phyloP scores from a whole-genome alignment of 2,329 filamentous ascomycete genomes.

The Didymella arachidicola region DNA sequence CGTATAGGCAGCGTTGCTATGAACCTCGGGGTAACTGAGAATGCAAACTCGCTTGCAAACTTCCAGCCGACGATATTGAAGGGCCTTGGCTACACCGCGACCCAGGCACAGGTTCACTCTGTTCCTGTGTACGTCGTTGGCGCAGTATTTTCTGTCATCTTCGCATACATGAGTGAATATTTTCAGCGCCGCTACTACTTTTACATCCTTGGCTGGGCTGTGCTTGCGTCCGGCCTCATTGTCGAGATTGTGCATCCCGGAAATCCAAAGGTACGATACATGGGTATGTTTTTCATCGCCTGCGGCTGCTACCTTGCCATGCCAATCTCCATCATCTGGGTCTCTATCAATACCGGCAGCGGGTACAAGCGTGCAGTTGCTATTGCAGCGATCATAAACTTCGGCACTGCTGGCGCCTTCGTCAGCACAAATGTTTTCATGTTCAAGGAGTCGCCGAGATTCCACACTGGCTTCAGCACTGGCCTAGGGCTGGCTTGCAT shows the following conservation, averaged over 20 bases:
- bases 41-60: conserved; percentile 43
- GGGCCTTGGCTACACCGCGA: conserved; percentile 46
- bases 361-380: conserved; percentile 39
- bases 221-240: conserved; percentile 59
- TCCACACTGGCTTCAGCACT: conserved; percentile 42
- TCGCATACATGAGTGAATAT: conserved; percentile 41
- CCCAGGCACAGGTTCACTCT: conserved; percentile 45
- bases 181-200: conserved; percentile 42
- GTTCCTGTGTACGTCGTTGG: conserved; percentile 47
- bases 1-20: conserved; percentile 29
- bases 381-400: conserved; percentile 35
- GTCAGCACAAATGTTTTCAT: conserved; percentile 55
- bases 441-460: conserved; percentile 35
- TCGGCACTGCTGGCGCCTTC: conserved; percentile 65
- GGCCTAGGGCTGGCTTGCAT: conserved; percentile 38
- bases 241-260: conserved; percentile 56
- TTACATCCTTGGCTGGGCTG: conserved; percentile 38
- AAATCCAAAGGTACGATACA: conserved; percentile 55
- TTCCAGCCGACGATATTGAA: conserved; percentile 50
- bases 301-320: conserved; percentile 64
- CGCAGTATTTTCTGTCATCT: conserved; percentile 39
- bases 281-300: conserved; percentile 63
- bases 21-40: conserved; percentile 42
- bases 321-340: conserved; percentile 65
- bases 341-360: conserved; percentile 58